Evolutionary conservation across 768 basidiomycete species (phyloP).

Genomic region (Aureoboletus auriporus): DNA sequence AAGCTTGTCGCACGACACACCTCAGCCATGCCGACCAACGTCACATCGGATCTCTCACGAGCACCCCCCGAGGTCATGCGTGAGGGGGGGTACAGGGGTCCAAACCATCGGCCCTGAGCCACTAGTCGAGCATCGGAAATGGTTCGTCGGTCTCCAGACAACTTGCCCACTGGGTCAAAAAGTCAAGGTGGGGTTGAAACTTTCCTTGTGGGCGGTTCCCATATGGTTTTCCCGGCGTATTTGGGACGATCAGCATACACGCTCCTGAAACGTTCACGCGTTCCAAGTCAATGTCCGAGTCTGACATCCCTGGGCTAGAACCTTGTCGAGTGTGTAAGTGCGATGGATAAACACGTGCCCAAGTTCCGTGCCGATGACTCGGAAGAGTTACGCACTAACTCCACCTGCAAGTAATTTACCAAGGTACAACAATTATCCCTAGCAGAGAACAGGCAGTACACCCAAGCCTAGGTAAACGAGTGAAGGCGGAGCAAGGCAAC

Average conservation of each 20-base stretch:
- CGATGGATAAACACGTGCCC: neutral
- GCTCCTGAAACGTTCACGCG: neutral
- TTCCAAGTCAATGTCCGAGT: neutral
- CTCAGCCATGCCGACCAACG: no score
- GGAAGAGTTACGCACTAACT: neutral
- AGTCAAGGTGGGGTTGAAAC: no score
- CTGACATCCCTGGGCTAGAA: neutral
- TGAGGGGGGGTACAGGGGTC: neutral
- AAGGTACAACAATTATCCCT: slow-evolving; percentile 11
- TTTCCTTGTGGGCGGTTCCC: neutral
- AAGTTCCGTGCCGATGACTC: slow-evolving; percentile 2
- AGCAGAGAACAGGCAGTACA: slow-evolving; percentile 7
- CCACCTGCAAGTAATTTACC: slow-evolving; percentile 2
- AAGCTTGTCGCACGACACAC: neutral
- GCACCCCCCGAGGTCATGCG: no score
- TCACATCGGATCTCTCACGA: no score
- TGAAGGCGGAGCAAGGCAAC: slow-evolving; percentile 1
- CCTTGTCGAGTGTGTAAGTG: neutral
- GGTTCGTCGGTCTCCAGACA: slow-evolving; percentile 3
- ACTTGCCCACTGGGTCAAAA: neutral
- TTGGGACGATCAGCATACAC: slow-evolving; percentile 8
- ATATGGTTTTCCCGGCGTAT: neutral
- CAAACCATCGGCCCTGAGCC: neutral
- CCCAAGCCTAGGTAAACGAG: slow-evolving; percentile 9
- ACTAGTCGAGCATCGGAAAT: neutral